A percentile compares a stretch with the other conserved stretches of the same genome.
Evolutionary conservation across 805 yeast genomes (phyloP).

Genomic region (Wickerhamomyces kurtzmanii): DNA sequence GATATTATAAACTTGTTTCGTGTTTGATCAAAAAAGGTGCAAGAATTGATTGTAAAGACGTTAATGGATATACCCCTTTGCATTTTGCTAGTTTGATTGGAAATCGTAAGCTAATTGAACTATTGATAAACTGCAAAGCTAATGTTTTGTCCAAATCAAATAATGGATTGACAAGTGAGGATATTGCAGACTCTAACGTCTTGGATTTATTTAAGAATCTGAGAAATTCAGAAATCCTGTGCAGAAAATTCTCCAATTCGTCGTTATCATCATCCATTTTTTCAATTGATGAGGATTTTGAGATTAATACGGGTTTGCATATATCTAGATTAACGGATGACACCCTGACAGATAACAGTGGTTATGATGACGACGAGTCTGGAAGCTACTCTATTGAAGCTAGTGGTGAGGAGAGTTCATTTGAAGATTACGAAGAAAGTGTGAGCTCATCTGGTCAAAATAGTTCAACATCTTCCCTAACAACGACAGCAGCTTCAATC

Average conservation of each 20-base stretch:
- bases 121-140: slow-evolving; percentile 57
- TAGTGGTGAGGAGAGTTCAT: slow-evolving; percentile 19
- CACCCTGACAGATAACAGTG: slow-evolving; percentile 15
- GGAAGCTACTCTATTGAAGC: slow-evolving; percentile 9
- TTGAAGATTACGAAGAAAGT: slow-evolving; percentile 15
- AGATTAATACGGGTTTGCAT: slow-evolving; percentile 16
- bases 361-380: slow-evolving; percentile 13
- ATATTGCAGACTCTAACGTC: slow-evolving; percentile 27
- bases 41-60: slow-evolving; percentile 63
- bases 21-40: slow-evolving; percentile 60
- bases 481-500: background rate
- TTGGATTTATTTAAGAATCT: slow-evolving; percentile 18
- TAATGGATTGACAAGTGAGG: slow-evolving; percentile 36
- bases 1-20: slow-evolving; percentile 50
- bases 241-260: slow-evolving; percentile 15
- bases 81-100: slow-evolving; percentile 81
- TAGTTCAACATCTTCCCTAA: background rate
- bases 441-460: background rate
- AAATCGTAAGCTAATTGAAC: slow-evolving; percentile 51
- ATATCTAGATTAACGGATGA: slow-evolving; percentile 25
- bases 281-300: slow-evolving; percentile 18
- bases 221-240: slow-evolving; percentile 6
- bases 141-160: slow-evolving; percentile 40
- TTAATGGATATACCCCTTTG: slow-evolving; percentile 77
- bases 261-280: slow-evolving; percentile 18